Evolutionary conservation across 1,284 basidiomycete species (phyloP), one percentile per base, ranked within the genome.

Genomic region (Cerrena zonata): DNA sequence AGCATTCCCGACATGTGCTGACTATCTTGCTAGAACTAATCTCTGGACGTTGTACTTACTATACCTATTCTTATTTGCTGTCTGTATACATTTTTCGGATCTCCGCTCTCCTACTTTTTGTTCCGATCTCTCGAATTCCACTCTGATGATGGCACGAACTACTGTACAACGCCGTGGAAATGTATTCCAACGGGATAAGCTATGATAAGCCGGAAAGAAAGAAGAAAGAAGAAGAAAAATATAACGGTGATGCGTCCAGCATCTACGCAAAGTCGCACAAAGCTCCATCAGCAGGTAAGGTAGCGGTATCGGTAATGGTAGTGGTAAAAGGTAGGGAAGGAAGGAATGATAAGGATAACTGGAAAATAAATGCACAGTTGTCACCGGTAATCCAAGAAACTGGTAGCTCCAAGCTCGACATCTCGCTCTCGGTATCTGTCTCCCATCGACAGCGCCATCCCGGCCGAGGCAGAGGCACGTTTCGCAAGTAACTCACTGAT

Each of bases 31-130:
- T 54, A 65, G 63, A 65, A 65, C 53, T 65, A 54, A 61, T 52
- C 13, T 19, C 25, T 25, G 57, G 56, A 60, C 57, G 45, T 18
- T 61, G 60, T 62, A 59, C 53, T 53, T 57, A 56, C 56, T 56
- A 58, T 60, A 59, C 54, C 53, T 61, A 58, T 62, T 59, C 57
- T 60, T 62, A 64, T 62, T 61, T 51, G 48, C 43, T 39, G 12
- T 39, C 46, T 34, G 44, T 42, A 25, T 47, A 43, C 42, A 30
- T 30, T 24, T 42, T 22, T 23, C 41, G 41, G 41, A 42, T 42
- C 13, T 27, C 12, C 19, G 13, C 89, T 67, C 44, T 30, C 30
- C 18, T 34, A 7, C 30, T 34, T 34, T 34, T 34, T 15, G 7
- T 15, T 15, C 15, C 15, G 7, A 7, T 34, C 7, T 7, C 30